Evolutionary conservation across 495 filamentous ascomycete genomes (phyloP).

Genomic region (Paragyromitra xinjiangensis): DNA sequence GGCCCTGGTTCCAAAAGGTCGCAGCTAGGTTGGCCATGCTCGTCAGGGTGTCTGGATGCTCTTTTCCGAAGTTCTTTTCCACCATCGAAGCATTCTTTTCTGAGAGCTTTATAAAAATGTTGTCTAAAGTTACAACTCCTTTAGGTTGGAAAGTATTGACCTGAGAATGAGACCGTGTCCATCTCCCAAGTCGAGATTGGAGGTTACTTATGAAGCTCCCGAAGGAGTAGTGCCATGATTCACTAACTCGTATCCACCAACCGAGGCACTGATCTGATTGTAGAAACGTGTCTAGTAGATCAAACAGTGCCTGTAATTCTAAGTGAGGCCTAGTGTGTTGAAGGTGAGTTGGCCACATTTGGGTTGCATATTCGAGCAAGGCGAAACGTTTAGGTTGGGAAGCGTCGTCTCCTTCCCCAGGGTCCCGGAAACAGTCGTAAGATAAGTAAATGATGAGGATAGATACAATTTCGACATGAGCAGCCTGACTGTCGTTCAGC

Average conservation of each 20-base stretch:
- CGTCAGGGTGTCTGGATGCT: background rate
- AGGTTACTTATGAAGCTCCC: background rate
- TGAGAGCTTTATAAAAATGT: background rate
- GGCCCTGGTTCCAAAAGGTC: slow-evolving; percentile 7
- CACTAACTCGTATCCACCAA: background rate
- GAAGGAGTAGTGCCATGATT: background rate
- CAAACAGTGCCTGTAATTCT: background rate
- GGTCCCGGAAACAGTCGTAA: background rate
- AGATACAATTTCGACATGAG: background rate
- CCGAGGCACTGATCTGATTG: background rate
- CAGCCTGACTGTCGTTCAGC: slow-evolving; percentile 1
- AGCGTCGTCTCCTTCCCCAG: background rate
- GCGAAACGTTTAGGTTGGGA: background rate
- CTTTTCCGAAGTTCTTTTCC: background rate
- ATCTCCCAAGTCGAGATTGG: background rate
- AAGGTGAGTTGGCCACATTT: background rate
- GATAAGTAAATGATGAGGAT: slow-evolving; percentile 12
- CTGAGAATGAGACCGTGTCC: background rate
- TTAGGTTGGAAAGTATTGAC: background rate
- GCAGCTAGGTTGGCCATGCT: background rate
- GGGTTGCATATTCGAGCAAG: background rate
- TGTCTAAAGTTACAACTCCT: background rate
- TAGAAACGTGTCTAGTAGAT: background rate
- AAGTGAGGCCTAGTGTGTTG: background rate
- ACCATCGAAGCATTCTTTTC: background rate